Evolutionary conservation across 1,284 basidiomycete species (phyloP), one percentile per base, ranked within the genome.

Genomic region (Inonotus obliquus): DNA sequence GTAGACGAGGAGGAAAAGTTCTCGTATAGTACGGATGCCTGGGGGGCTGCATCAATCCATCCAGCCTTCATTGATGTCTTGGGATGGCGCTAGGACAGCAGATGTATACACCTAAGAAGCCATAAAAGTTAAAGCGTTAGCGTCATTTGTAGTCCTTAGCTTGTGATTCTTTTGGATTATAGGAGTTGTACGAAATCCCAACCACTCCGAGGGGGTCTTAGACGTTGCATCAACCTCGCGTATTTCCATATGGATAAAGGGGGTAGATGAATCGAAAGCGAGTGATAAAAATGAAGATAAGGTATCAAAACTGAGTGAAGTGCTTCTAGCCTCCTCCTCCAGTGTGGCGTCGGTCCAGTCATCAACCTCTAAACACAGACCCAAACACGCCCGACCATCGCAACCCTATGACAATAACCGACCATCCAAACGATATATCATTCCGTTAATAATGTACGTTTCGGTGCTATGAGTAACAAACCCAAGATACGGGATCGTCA

Each of bases 381-480:
- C 37, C n/a, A 37, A 38, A 44, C 19, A 59, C 35, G 13, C 37
- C 21, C 32, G 29, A 54, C 51, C 44, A 37, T 54, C 52, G 44
- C n/a, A n/a, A 37, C 25, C 37, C 35, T 32, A n/a, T 19, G 25
- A 29, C 19, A 35, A 6, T 23, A 21, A 13, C 13, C 13, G 14
- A 32, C 4, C 32, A 4, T 32, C 32, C 32, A 32, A 9, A 9
- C 9, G 32, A 32, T n/a, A 13, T 38, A 37, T 56, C 47, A 59
- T 39, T 57, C 19, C 17, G 45, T 41, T 6, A 59, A 9, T 47
- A 62, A 19, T 17, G 61, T 29, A 38, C 49, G 49, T 54, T 58
- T 62, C 17, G 61, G 61, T 21, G 61, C 61, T 62, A 35, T 19
- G 21, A 51, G 45, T 44, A 11, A 17, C 32, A 39, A 37, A 38